A percentile compares a stretch with the other conserved stretches of the same genome.
These are phyloP conservation scores for thale cress (Arabidopsis thaliana) DNA, from an alignment of 345 rosid genomes.

Conservation along the genomic window DNA sequence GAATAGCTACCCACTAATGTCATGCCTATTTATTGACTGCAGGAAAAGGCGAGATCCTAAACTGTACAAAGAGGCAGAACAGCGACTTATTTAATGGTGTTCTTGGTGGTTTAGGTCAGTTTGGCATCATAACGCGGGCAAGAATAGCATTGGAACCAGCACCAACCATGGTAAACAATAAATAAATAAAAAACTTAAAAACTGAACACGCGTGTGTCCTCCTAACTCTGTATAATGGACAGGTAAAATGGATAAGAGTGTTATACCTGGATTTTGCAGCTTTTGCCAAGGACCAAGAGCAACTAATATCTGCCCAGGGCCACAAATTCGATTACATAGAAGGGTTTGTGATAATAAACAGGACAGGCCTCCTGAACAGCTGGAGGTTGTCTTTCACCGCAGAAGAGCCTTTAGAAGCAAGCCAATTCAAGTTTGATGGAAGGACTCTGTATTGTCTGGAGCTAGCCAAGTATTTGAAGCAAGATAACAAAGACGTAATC, in stretches of 20 bases:
- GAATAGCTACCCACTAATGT: conserved; percentile 32
- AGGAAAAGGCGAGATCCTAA: conserved; percentile 91
- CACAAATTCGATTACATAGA: conserved; percentile 74
- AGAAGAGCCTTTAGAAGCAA: conserved; percentile 78
- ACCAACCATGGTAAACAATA: conserved; percentile 72
- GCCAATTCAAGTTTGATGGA: conserved; percentile 77
- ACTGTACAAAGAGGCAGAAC: conserved; percentile 72
- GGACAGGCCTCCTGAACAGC: conserved; percentile 78
- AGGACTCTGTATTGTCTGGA: conserved; percentile 84
- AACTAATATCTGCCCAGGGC: conserved; percentile 51
- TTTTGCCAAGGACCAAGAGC: conserved; percentile 83
- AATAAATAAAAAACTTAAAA: neutral
- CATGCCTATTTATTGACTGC: conserved; percentile 37
- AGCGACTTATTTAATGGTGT: conserved; percentile 84
- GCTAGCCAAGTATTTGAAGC: conserved; percentile 75
- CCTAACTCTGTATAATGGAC: conserved; percentile 40
- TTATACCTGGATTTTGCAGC: conserved; percentile 77
- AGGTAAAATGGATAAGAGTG: conserved; percentile 98
- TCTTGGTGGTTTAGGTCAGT: conserved; percentile 95
- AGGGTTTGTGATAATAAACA: conserved; percentile 89
- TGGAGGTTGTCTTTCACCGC: conserved; percentile 90
- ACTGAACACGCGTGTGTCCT: neutral
- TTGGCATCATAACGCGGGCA: conserved; percentile 91
- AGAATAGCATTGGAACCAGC: conserved; percentile 83
- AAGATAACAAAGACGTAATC: conserved; percentile 46